These are phyloP conservation scores for Candida schatavii DNA, from an alignment of 805 yeast genomes.

Conservation along the genomic window DNA sequence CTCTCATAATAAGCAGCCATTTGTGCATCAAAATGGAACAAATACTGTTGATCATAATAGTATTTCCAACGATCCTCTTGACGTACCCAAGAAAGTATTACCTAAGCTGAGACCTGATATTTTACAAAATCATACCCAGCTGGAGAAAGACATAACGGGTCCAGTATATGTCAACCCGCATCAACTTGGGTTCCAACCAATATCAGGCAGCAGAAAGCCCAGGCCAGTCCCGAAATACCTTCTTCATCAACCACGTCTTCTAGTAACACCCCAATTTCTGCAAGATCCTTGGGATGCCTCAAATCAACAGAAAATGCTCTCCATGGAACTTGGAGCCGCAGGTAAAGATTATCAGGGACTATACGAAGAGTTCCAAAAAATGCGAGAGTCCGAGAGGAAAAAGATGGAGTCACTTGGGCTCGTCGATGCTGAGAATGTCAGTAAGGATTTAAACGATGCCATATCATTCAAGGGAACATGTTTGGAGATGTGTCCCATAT, in stretches of 20 bases:
- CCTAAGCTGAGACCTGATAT: conserved; percentile 18
- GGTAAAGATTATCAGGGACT: conserved; percentile 64
- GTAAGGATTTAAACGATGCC: conserved; percentile 85
- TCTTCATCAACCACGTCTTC: conserved; percentile 31
- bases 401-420: conserved; percentile 78
- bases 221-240: conserved; percentile 37
- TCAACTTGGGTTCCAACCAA: conserved; percentile 23
- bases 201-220: conserved; percentile 6
- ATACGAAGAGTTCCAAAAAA: conserved; percentile 69
- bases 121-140: conserved; percentile 16
- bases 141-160: conserved; percentile 26
- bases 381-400: conserved; percentile 72
- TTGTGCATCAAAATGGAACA: background rate
- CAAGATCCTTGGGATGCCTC: conserved; percentile 65
- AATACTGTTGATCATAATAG: no score
- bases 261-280: conserved; percentile 29
- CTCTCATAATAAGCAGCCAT: background rate
- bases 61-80: conserved; percentile 11
- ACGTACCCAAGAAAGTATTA: conserved; percentile 16
- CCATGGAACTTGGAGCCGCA: conserved; percentile 43
- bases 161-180: conserved; percentile 28
- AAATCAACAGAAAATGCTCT: conserved; percentile 64
- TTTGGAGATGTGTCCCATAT: conserved; percentile 90
- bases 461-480: conserved; percentile 87
- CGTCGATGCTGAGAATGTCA: conserved; percentile 82